A percentile compares a stretch with the other conserved stretches of the same genome.
Conservation (phyloP, 208 protist genomes). For the Leishmania gerbilli region DNA sequence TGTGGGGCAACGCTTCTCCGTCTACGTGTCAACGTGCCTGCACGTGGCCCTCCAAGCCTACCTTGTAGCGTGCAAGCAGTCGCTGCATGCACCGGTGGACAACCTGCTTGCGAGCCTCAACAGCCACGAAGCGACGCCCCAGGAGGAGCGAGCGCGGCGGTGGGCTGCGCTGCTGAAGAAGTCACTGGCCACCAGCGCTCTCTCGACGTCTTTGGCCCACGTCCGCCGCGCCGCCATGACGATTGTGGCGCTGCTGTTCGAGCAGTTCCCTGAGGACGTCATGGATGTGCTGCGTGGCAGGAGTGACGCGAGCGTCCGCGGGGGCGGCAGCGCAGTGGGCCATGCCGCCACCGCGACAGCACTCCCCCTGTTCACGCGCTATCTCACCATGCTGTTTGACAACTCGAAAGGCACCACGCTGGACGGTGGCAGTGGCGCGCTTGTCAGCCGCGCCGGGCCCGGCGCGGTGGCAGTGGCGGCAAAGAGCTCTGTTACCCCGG, state of each 20-base stretch:
- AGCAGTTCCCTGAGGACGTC: conserved; percentile 79
- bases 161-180: conserved; percentile 33
- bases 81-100: conserved; percentile 41
- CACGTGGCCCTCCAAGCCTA: conserved; percentile 70
- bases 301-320: conserved; percentile 4
- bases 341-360: background rate
- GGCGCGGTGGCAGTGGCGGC: background rate
- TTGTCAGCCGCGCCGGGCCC: background rate
- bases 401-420: conserved; percentile 54
- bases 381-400: conserved; percentile 34
- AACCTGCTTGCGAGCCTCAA: conserved; percentile 12
- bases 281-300: conserved; percentile 46
- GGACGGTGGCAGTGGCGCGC: conserved; percentile 16
- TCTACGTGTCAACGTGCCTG: conserved; percentile 67
- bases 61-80: conserved; percentile 73
- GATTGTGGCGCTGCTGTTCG: conserved; percentile 67
- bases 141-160: conserved; percentile 20
- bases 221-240: conserved; percentile 53
- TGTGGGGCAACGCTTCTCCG: conserved; percentile 63
- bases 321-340: background rate
- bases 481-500: conserved; percentile 50
- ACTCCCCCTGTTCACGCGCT: conserved; percentile 27
- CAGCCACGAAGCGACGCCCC: background rate
- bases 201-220: conserved; percentile 52
- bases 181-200: conserved; percentile 34